Base-by-base conservation (phyloP, 345 rosid species). In the Eutrema yunnanense region DNA sequence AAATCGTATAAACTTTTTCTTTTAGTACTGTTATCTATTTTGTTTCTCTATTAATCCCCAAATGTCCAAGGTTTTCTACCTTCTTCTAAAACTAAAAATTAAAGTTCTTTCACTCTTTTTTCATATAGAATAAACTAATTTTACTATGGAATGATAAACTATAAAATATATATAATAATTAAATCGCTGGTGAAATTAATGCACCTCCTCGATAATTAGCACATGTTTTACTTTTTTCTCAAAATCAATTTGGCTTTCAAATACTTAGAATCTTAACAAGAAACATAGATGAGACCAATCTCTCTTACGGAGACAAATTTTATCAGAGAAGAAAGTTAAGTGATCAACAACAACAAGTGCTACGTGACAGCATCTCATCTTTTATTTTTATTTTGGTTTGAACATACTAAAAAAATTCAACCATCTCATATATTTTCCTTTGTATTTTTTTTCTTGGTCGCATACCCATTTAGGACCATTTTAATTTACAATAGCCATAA, bases 331-430 rank as follows among this genome's bases (percentile, higher is more conserved):
- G 34, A 59, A 56, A 40, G 53, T 6, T 38, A 56, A 65, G 41
- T n/a, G 57, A 65, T 47, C 40, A 40, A 33, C 13, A 74, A 22
- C 40, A 40, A 33, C 19, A 74, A 22, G 13, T 58, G 78, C 67
- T 67, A 74, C 67, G 78, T 74, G 61, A 58, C 61, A 73, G 2
- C 53, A 49, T 66, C 34, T 22, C 22, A 22, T 22, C 1, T 22
- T 22, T 22, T 22, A 1, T 1, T 22, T 22, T 1, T 22, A 1
- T 22, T 22, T 22, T 22, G 22, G 22, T 22, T 22, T 22, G 1
- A 22, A 22, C 53, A 49, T 58, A 66, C 34, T 49, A 7, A 13
- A 30, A 16, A 56, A 16, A 29, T 37, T 43, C 26, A 47, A 49
- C 41, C 6, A 47, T 36, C 19, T 37, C 26, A 6, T 62, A 62